A percentile compares a stretch with the other conserved stretches of the same genome.
These are phyloP conservation scores for Ganoderma leucocontextum DNA, from an alignment of 1,284 basidiomycete species.

Conservation along the genomic window DNA sequence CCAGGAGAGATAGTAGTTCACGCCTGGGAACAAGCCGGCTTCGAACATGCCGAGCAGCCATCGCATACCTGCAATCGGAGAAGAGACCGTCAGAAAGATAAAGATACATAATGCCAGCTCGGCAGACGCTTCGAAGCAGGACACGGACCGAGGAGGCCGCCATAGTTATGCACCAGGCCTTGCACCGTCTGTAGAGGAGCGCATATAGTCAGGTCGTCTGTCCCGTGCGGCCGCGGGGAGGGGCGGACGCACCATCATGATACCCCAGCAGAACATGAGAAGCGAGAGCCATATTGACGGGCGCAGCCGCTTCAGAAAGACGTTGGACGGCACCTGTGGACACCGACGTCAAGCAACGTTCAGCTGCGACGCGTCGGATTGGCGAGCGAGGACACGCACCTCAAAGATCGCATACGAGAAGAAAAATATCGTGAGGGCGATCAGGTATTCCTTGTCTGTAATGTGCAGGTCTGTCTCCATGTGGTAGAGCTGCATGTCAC, in stretches of 20 bases:
- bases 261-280: slow-evolving; percentile 73
- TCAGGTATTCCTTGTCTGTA: slow-evolving; percentile 68
- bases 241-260: slow-evolving; percentile 64
- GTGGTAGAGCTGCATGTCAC: slow-evolving; percentile 57
- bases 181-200: slow-evolving; percentile 60
- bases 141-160: slow-evolving; percentile 62
- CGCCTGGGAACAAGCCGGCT: slow-evolving; percentile 75
- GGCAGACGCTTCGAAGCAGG: neutral
- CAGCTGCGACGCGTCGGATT: neutral
- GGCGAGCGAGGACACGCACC: slow-evolving; percentile 39
- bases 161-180: slow-evolving; percentile 71
- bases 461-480: slow-evolving; percentile 63
- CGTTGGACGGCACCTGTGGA: slow-evolving; percentile 67
- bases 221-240: neutral
- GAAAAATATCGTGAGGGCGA: slow-evolving; percentile 71
- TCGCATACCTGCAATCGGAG: slow-evolving; percentile 55
- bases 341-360: neutral
- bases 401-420: slow-evolving; percentile 74
- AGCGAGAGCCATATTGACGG: slow-evolving; percentile 72
- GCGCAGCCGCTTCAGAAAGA: slow-evolving; percentile 75
- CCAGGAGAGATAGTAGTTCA: slow-evolving; percentile 77
- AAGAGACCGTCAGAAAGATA: slow-evolving; percentile 8
- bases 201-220: neutral
- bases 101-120: neutral
- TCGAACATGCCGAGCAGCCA: slow-evolving; percentile 76